Conservation (phyloP, 805 yeast genomes). For the Saccharomycopsis sp. region DNA sequence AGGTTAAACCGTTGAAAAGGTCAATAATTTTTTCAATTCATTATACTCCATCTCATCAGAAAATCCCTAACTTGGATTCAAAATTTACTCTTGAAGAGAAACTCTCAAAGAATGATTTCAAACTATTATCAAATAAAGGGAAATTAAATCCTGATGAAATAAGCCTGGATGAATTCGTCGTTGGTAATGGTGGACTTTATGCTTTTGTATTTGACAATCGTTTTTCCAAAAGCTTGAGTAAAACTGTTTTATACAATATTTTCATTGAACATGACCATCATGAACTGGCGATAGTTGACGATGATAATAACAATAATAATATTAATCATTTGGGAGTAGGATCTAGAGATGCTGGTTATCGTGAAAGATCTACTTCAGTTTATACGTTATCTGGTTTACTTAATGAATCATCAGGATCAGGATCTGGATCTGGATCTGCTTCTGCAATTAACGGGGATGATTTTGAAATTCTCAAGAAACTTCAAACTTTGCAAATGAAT, state of each 20-base stretch:
- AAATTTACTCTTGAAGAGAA: slow-evolving; percentile 14
- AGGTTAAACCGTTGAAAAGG: slow-evolving; percentile 68
- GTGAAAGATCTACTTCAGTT: slow-evolving; percentile 15
- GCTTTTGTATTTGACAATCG: slow-evolving; percentile 93
- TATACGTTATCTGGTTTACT: slow-evolving; percentile 14
- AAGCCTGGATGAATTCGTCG: slow-evolving; percentile 25
- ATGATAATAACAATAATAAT: neutral
- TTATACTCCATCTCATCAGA: neutral
- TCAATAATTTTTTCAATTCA: slow-evolving; percentile 36
- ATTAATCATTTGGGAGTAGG: neutral
- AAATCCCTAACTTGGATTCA: neutral
- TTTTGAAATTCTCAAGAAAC: slow-evolving; percentile 10
- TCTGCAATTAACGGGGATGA: slow-evolving; percentile 5
- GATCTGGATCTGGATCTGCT: neutral
- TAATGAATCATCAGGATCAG: slow-evolving; percentile 1
- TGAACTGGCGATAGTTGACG: neutral
- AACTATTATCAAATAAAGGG: slow-evolving; percentile 14
- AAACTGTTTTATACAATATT: slow-evolving; percentile 66
- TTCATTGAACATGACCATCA: slow-evolving; percentile 25
- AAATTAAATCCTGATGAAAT: slow-evolving; percentile 15
- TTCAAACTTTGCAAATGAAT: slow-evolving; percentile 6
- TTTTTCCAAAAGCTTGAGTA: slow-evolving; percentile 76
- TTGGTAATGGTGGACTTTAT: slow-evolving; percentile 54
- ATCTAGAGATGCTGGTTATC: neutral
- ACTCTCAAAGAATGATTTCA: slow-evolving; percentile 12